Conservation (phyloP, 192 early-diverging fungal genomes). For the Rhizophagus sp. region DNA sequence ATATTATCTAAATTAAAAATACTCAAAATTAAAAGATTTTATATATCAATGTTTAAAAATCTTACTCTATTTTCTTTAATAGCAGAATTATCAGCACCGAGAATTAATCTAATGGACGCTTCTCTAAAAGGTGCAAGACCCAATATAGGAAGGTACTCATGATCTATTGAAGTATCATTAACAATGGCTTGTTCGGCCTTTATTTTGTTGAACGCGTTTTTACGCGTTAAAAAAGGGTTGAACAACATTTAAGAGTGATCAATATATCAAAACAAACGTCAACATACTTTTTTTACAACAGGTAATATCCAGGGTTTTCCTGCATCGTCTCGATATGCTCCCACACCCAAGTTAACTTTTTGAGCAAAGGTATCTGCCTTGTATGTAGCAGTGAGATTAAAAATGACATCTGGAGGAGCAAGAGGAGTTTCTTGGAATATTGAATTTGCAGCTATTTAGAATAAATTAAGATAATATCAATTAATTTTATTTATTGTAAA, state of each 20-base stretch:
- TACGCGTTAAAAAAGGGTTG: background rate
- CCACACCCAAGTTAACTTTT: conserved; percentile 95
- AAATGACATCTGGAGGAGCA: conserved; percentile 90
- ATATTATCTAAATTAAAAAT: background rate
- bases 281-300: conserved; percentile 81
- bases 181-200: conserved; percentile 78
- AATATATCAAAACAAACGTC: background rate
- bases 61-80: conserved; percentile 68
- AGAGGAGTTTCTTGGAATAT: conserved; percentile 51
- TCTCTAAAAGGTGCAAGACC: conserved; percentile 77
- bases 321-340: conserved; percentile 90
- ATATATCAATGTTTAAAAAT: background rate
- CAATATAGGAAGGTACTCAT: conserved; percentile 93
- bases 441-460: conserved; percentile 36
- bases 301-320: conserved; percentile 96
- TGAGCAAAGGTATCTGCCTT: conserved; percentile 73
- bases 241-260: background rate
- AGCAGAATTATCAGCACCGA: conserved; percentile 75
- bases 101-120: conserved; percentile 81
- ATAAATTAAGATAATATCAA: background rate
- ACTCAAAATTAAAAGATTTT: background rate
- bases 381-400: conserved; percentile 82
- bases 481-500: no score
- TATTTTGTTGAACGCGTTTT: background rate
- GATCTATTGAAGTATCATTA: conserved; percentile 71